Evolutionary conservation across 108 stramenopile genomes (phyloP).

Genomic region (Seminavis robusta): DNA sequence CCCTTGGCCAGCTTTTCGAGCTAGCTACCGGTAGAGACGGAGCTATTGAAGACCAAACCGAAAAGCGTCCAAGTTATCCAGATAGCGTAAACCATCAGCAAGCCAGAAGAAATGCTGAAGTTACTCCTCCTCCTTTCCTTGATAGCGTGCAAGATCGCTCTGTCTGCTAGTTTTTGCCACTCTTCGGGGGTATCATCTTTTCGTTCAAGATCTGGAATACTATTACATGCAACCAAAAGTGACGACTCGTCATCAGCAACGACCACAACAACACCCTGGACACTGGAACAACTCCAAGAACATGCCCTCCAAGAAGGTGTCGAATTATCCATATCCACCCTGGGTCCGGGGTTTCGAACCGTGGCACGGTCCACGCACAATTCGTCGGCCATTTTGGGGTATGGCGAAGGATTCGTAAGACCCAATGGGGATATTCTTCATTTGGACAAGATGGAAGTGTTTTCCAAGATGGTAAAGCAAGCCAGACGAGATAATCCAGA

Average conservation of each 20-base stretch:
- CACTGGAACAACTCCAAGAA: slow-evolving; percentile 21
- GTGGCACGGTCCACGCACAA: slow-evolving; percentile 60
- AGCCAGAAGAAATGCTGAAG: too few relatives aligned
- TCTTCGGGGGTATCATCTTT: too few relatives aligned
- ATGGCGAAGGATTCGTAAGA: slow-evolving; percentile 78
- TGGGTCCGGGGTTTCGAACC: slow-evolving; percentile 75
- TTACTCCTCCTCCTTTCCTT: too few relatives aligned
- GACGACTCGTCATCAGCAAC: background rate
- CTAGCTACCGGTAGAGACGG: too few relatives aligned
- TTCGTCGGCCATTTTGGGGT: slow-evolving; percentile 55
- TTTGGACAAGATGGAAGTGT: slow-evolving; percentile 85
- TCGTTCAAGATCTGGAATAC: too few relatives aligned
- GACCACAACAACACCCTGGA: slow-evolving; percentile 17
- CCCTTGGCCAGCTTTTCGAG: too few relatives aligned
- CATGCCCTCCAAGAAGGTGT: slow-evolving; percentile 36
- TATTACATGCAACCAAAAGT: background rate
- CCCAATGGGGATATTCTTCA: slow-evolving; percentile 64
- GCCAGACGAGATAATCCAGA: slow-evolving; percentile 33
- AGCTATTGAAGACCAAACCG: too few relatives aligned
- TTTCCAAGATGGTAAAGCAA: slow-evolving; percentile 32
- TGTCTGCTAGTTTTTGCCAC: too few relatives aligned
- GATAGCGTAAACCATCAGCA: too few relatives aligned
- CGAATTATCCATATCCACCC: slow-evolving; percentile 48
- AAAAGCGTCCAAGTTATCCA: too few relatives aligned
- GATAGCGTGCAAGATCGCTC: too few relatives aligned